Evolutionary conservation across 768 basidiomycete species (phyloP).

Genomic region (Tricholoma flavovirens): DNA sequence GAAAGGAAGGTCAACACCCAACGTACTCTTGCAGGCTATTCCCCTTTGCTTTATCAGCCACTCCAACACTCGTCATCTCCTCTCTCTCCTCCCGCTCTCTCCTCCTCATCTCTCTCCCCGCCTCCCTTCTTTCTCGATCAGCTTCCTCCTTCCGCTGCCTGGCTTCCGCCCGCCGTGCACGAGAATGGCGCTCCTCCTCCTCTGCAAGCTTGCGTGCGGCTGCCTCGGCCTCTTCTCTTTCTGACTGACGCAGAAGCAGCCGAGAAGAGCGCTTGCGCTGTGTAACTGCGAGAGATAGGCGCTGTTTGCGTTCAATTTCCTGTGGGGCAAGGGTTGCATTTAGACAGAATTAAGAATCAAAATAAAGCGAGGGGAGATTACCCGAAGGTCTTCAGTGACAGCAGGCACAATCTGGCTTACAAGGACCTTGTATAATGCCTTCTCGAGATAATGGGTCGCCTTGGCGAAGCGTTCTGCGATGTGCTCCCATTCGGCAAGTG

Average conservation of each 20-base stretch:
- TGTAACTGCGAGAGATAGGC: conserved; percentile 66
- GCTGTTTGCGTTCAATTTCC: conserved; percentile 59
- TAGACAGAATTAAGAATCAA: conserved; percentile 5
- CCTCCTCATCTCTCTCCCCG: conserved; percentile 49
- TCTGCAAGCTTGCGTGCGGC: conserved; percentile 58
- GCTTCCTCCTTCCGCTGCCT: conserved; percentile 53
- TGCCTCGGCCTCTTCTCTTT: conserved; percentile 66
- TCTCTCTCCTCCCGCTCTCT: conserved; percentile 44
- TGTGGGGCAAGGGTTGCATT: conserved; percentile 19
- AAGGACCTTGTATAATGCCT: conserved; percentile 66
- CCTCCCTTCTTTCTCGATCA: conserved; percentile 49
- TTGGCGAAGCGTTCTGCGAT: conserved; percentile 71
- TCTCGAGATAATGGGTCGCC: conserved; percentile 76
- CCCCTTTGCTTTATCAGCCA: conserved; percentile 7
- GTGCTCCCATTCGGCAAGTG: conserved; percentile 80
- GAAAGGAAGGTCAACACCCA: neutral
- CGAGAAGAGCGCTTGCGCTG: conserved; percentile 91
- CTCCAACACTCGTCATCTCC: conserved; percentile 15
- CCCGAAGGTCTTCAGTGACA: conserved; percentile 65
- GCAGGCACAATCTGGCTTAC: conserved; percentile 61
- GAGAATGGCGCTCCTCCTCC: conserved; percentile 61
- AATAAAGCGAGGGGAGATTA: conserved; percentile 23
- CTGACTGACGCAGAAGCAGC: conserved; percentile 74
- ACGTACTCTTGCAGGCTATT: conserved; percentile 10
- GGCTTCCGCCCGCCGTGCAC: conserved; percentile 53